These are phyloP conservation scores for Pyrenophora teres DNA, from an alignment of 2,329 filamentous ascomycete species.

Conservation along the genomic window DNA sequence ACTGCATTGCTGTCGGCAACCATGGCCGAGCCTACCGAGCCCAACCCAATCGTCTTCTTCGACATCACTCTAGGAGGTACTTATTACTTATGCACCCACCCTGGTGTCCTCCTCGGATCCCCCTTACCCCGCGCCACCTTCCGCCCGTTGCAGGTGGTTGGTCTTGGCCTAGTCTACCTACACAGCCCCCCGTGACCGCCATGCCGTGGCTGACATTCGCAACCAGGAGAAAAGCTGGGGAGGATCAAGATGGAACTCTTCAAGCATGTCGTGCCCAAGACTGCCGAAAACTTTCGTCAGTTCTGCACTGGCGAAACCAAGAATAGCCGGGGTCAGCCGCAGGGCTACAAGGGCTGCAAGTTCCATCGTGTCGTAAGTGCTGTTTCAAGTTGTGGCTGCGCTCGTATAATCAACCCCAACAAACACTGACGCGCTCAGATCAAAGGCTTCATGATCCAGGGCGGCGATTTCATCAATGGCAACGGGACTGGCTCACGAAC, in stretches of 20 bases:
- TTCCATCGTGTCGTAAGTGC: conserved; percentile 86
- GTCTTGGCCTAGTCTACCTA: conserved; percentile 12
- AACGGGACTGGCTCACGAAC: conserved; percentile 87
- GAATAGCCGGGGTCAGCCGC: conserved; percentile 73
- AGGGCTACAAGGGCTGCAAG: conserved; percentile 93
- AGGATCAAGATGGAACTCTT: conserved; percentile 68
- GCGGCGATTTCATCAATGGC: conserved; percentile 91
- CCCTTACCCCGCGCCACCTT: conserved; percentile 13
- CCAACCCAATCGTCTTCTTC: conserved; percentile 68
- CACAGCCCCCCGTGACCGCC: conserved; percentile 1
- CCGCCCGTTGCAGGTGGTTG: conserved; percentile 8
- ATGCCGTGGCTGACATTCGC: conserved; percentile 27
- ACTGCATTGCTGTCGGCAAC: conserved; percentile 32
- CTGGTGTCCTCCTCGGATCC: background rate
- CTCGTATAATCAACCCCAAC: background rate
- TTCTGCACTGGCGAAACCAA: conserved; percentile 95
- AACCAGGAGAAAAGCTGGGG: conserved; percentile 43
- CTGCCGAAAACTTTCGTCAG: conserved; percentile 94
- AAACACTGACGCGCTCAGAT: conserved; percentile 62
- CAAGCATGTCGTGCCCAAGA: conserved; percentile 79
- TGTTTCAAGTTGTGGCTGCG: background rate
- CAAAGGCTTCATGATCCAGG: conserved; percentile 96
- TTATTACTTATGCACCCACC: conserved; percentile 27
- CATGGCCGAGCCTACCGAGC: conserved; percentile 43
- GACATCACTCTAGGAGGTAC: conserved; percentile 78